Conservation (phyloP, 129 eudicot species). For the Flaveria robusta region DNA sequence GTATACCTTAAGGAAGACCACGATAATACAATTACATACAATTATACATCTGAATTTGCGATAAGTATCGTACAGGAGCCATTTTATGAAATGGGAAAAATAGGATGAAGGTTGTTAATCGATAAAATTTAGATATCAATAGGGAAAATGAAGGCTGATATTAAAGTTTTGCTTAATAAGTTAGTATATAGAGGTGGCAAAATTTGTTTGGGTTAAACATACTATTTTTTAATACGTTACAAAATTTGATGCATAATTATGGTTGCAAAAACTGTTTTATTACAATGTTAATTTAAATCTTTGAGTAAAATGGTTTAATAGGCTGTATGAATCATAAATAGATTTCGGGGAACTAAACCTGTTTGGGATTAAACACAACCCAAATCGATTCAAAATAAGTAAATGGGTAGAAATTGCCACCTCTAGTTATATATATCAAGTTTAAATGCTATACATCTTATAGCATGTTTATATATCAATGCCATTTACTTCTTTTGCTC, state of each 20-base stretch:
- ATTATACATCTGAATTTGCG: background rate
- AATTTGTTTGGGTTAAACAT: background rate
- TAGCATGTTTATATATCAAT: background rate
- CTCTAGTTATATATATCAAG: constrained; percentile 7
- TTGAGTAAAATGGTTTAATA: background rate
- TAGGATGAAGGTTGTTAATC: background rate
- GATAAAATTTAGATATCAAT: constrained; percentile 13
- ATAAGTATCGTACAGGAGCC: background rate
- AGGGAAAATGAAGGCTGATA: constrained; percentile 7
- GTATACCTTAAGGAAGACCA: background rate
- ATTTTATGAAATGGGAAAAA: background rate
- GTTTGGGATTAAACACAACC: constrained; percentile 2
- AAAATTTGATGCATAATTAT: background rate
- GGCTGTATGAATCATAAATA: background rate
- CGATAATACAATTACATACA: background rate
- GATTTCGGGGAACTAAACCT: background rate
- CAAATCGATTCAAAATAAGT: background rate
- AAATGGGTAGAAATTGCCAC: background rate
- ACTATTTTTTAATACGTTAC: background rate
- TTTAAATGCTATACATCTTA: constrained; percentile 7
- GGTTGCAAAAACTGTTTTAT: background rate
- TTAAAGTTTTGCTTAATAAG: constrained; percentile 3
- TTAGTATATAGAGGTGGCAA: constrained; percentile 1
- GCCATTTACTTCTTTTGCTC: constrained; percentile 6
- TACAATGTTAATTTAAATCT: background rate